These are phyloP conservation scores for Annulohypoxylon stygium DNA, from an alignment of 495 filamentous ascomycete genomes.

Conservation along the genomic window DNA sequence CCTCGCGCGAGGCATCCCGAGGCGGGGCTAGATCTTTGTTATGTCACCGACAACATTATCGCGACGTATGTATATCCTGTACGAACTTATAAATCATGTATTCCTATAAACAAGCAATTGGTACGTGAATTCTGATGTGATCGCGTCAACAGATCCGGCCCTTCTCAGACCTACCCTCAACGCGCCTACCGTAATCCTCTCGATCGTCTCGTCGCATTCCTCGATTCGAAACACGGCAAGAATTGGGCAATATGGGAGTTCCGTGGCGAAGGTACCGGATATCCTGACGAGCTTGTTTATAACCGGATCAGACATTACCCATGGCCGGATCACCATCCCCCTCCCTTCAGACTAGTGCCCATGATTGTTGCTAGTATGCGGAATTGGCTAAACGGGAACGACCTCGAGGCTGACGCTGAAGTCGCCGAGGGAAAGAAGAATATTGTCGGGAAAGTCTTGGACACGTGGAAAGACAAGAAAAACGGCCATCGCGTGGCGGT, in stretches of 20 bases:
- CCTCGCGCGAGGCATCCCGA: constrained; percentile 86
- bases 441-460: constrained; percentile 40
- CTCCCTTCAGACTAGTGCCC: constrained; percentile 89
- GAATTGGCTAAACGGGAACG: constrained; percentile 79
- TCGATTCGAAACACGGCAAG: constrained; percentile 83
- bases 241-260: constrained; percentile 98
- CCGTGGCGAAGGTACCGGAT: constrained; percentile 94
- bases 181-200: constrained; percentile 93
- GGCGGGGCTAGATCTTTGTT: constrained; percentile 93
- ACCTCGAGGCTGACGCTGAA: constrained; percentile 48
- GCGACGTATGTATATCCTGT: constrained; percentile 63
- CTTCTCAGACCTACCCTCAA: constrained; percentile 87
- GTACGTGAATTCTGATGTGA: constrained; percentile 23
- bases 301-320: constrained; percentile 88
- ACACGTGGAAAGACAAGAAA: constrained; percentile 46
- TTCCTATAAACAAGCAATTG: neutral
- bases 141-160: constrained; percentile 72
- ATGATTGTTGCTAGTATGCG: constrained; percentile 91
- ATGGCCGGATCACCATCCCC: constrained; percentile 97
- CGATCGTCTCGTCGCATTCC: constrained; percentile 83
- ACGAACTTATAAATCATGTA: neutral
- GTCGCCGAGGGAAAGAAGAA: constrained; percentile 36
- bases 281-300: constrained; percentile 90
- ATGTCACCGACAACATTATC: constrained; percentile 84
- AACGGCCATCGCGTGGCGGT: constrained; percentile 76